Conservation (phyloP, 345 rosid species). For the Salix dunnii region DNA sequence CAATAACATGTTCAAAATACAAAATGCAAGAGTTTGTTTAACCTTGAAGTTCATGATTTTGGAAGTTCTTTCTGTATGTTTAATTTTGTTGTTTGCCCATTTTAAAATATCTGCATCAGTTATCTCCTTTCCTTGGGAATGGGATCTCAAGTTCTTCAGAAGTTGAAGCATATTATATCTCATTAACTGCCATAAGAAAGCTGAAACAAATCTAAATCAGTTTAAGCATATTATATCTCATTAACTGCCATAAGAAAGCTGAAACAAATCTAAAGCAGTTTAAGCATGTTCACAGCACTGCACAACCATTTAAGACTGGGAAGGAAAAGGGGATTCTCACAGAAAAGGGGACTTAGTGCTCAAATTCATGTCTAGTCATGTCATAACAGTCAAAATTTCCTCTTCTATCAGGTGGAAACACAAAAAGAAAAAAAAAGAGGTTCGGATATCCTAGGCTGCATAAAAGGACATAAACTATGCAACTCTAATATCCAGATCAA, state of each 20-base stretch:
- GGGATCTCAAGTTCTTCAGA: slow-evolving; percentile 72
- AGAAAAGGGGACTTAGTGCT: not conserved
- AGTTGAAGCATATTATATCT: slow-evolving; percentile 88
- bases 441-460: not conserved
- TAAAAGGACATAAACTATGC: not conserved
- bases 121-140: slow-evolving; percentile 70
- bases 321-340: not conserved
- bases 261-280: slow-evolving; percentile 27
- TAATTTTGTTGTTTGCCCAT: slow-evolving; percentile 77
- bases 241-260: slow-evolving; percentile 92
- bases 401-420: not conserved
- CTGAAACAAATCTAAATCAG: slow-evolving; percentile 40
- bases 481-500: not conserved
- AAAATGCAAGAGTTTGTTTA: slow-evolving; percentile 9
- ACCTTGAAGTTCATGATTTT: slow-evolving; percentile 82
- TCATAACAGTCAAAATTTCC: not conserved
- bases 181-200: slow-evolving; percentile 93
- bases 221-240: slow-evolving; percentile 52
- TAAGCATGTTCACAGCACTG: not conserved
- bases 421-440: not conserved
- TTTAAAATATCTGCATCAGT: slow-evolving; percentile 69
- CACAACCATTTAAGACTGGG: not conserved
- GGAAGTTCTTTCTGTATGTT: slow-evolving; percentile 53
- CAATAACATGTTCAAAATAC: not conserved
- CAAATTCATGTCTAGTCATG: not conserved